phyloP scores from a whole-genome alignment of 2,329 filamentous ascomycete species.

The Cordyceps javanica region DNA sequence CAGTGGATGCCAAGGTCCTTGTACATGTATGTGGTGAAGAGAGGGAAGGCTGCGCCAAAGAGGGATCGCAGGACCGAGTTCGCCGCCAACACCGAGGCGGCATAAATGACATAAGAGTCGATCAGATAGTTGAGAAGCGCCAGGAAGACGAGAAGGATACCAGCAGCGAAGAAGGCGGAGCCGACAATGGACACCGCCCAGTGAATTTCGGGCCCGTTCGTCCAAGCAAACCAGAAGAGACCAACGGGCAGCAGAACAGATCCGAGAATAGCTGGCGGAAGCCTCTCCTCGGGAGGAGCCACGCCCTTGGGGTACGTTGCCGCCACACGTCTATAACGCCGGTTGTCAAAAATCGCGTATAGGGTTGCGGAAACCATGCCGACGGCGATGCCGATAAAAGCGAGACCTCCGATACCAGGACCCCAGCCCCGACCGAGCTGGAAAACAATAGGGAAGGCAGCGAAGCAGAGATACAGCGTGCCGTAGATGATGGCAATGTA shows the following conservation, averaged over 20 bases:
- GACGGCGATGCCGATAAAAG: slow-evolving; percentile 59
- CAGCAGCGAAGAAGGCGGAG: slow-evolving; percentile 46
- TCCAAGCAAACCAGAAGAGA: slow-evolving; percentile 63
- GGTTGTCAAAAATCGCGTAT: slow-evolving; percentile 48
- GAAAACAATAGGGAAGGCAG: slow-evolving; percentile 56
- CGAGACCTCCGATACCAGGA: slow-evolving; percentile 50
- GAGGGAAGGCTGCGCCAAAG: slow-evolving; percentile 66
- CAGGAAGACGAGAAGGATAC: slow-evolving; percentile 60
- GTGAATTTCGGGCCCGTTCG: slow-evolving; percentile 48
- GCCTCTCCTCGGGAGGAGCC: slow-evolving; percentile 57
- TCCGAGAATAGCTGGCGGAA: slow-evolving; percentile 55
- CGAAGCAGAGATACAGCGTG: slow-evolving; percentile 49
- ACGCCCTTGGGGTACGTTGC: slow-evolving; percentile 43
- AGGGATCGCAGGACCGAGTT: slow-evolving; percentile 65
- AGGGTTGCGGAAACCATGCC: slow-evolving; percentile 54
- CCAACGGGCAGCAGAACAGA: slow-evolving; percentile 52
- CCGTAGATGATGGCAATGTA: slow-evolving; percentile 58
- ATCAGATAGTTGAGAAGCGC: slow-evolving; percentile 61
- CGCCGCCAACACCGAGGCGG: slow-evolving; percentile 67
- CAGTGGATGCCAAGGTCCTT: slow-evolving; percentile 63
- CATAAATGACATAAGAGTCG: slow-evolving; percentile 68
- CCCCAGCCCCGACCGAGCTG: slow-evolving; percentile 51
- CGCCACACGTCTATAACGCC: slow-evolving; percentile 41
- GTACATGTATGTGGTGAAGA: slow-evolving; percentile 61
- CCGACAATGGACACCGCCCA: slow-evolving; percentile 47